Evolutionary conservation across 176 grass and related monocot species (phyloP), one percentile per base, ranked within the genome.

Genomic region (Oryza coarctata): DNA sequence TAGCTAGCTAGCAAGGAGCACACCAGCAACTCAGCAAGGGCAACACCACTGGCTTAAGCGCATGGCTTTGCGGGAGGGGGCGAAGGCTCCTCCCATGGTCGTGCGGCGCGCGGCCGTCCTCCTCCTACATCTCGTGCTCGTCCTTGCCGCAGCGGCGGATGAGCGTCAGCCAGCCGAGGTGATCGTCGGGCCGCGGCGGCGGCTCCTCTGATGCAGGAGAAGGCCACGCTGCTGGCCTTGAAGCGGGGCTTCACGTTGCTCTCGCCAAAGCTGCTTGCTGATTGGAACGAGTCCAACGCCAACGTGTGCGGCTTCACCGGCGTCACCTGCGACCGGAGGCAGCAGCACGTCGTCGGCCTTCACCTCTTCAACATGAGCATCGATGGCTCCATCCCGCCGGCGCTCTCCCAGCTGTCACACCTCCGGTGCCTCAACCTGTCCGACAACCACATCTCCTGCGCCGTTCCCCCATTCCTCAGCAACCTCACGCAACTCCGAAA

Each of bases 231-330:
- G 3, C 76, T 98, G 33, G 70, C 86, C n/a, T 87, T 98, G 75
- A 98, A 91, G 71, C 80, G 31, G 32, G 63, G 45, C 6, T 30
- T 94, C 32, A 80, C 50, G 7, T 27, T 63, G 72, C 76, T 81
- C 12, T 30, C 85, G 7, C 80, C 83, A 52, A 35, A 41, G 11
- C 50, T 64, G 1, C 81, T 98, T 61, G 34, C 67, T 12, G 82
- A 94, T 84, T 98, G 95, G 95, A 93, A 94, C 20, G 84, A 82
- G 43, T 88, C 92, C 84, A 93, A 78, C 68, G 20, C 4, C 50
- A 22, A 87, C 18, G 90, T 94, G 7, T 98, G 95, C 75, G 1
- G 38, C 70, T 93, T 94, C 40, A 80, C 84, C 10, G 86, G 90
- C 66, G 68, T 98, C 28, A 1, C 11, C 5, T 98, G 95, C 68